Evolutionary conservation across 2,329 filamentous ascomycete genomes (phyloP).

Genomic region (Cephalotrichum gorgonifer): DNA sequence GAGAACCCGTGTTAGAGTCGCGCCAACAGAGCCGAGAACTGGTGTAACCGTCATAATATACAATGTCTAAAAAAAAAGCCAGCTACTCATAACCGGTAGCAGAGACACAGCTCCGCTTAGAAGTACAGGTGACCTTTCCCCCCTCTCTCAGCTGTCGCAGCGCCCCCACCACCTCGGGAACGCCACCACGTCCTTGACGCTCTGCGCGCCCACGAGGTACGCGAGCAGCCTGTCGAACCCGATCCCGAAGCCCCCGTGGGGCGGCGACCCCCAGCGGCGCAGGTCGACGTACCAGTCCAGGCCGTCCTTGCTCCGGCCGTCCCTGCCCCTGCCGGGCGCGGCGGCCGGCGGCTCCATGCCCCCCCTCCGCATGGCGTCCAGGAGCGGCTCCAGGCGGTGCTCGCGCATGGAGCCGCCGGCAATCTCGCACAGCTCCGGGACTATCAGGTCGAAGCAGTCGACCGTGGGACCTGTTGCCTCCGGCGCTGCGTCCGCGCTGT

Average conservation of each 20-base stretch:
- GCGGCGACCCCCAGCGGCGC: slow-evolving; percentile 80
- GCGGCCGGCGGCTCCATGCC: slow-evolving; percentile 41
- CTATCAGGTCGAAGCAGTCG: slow-evolving; percentile 82
- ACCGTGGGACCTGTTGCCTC: slow-evolving; percentile 42
- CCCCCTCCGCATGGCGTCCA: slow-evolving; percentile 59
- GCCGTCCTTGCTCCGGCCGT: slow-evolving; percentile 12
- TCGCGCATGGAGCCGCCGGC: slow-evolving; percentile 86
- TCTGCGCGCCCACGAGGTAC: slow-evolving; percentile 72
- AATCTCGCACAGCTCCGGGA: slow-evolving; percentile 78
- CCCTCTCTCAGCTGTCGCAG: slow-evolving; percentile 40
- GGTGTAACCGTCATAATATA: not conserved
- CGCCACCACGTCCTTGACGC: slow-evolving; percentile 73
- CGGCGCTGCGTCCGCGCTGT: not conserved
- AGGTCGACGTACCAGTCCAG: slow-evolving; percentile 85
- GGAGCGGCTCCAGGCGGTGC: slow-evolving; percentile 57
- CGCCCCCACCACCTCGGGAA: slow-evolving; percentile 68
- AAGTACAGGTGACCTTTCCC: not conserved
- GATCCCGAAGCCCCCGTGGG: slow-evolving; percentile 83
- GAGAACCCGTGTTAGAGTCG: not conserved
- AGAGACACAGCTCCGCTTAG: too few relatives aligned
- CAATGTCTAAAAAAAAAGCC: not conserved
- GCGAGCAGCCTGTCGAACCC: slow-evolving; percentile 81
- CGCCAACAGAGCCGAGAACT: not conserved
- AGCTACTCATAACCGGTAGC: not conserved
- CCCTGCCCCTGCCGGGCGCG: not conserved